Evolutionary conservation across 306 rosid species (phyloP).

Genomic region (Quercus agrifolia): DNA sequence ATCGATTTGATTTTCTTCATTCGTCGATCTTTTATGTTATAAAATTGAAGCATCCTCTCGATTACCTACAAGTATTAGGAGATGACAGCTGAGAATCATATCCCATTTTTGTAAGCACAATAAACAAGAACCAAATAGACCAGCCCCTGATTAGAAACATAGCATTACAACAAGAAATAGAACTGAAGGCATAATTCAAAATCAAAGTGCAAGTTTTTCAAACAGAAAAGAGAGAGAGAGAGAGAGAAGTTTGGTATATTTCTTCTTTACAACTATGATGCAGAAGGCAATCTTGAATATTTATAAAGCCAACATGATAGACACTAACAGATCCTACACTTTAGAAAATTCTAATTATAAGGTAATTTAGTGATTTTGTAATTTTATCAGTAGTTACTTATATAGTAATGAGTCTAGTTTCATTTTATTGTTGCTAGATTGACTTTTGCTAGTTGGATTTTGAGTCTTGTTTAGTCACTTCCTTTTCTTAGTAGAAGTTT

Average conservation of each 20-base stretch:
- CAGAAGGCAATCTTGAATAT: background rate
- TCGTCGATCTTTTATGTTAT: slow-evolving; percentile 19
- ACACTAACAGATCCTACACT: background rate
- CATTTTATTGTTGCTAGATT: background rate
- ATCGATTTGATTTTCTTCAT: slow-evolving; percentile 24
- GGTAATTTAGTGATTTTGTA: too few species aligned
- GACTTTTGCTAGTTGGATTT: background rate
- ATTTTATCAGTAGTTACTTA: too few species aligned
- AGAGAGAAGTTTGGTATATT: background rate
- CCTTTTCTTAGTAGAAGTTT: background rate
- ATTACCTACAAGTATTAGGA: slow-evolving; percentile 59
- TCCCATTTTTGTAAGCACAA: slow-evolving; percentile 9
- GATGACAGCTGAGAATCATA: slow-evolving; percentile 12
- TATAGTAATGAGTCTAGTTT: background rate
- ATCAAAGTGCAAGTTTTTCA: background rate
- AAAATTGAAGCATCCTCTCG: slow-evolving; percentile 62
- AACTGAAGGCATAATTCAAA: background rate
- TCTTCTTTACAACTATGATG: background rate
- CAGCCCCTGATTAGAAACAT: background rate
- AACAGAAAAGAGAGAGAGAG: background rate
- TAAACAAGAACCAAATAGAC: background rate
- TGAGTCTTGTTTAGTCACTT: background rate
- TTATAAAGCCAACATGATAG: background rate
- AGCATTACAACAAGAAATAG: background rate
- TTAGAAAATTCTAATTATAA: too few species aligned